Base-by-base conservation (phyloP, 2,329 filamentous ascomycete species). In the Hypomyces perniciosus region DNA sequence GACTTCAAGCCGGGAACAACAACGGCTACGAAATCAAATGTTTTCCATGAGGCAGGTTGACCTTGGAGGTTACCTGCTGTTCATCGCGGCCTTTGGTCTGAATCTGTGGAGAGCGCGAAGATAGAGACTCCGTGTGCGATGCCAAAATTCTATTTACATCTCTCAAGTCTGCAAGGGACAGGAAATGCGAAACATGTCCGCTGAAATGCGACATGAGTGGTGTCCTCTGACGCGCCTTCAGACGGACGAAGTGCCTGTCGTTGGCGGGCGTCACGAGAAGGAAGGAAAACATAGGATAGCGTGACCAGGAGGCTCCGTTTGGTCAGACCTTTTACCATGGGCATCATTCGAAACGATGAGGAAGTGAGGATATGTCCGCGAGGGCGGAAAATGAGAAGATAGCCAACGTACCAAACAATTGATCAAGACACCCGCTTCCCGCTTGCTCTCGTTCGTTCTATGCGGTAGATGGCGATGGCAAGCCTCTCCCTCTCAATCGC, bases 301-400 rank as follows among this genome's bases (percentile, higher is more conserved):
- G 65, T 65, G 70, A 78, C 75, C 78, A 72, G 74, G 65, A 65
- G 67, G 66, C 62, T 67, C 67, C 62, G 62, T 66, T 70, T 68
- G 67, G 74, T 83, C 78, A 71, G 79, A 79, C 80, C 80, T 83
- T 83, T 83, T 83, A 83, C 80, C 80, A 80, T 67, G 55, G 48
- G 75, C 78, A 82, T 83, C 80, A 78, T 74, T 62, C 59, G 63
- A 65, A 46, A 34, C 44, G 12, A 31, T 12, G 44, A 54, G 30
- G 40, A 49, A 12, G 26, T 34, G 8, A 44, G 12, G 13, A 42
- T 8, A 13, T 7, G 29, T 41, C 10, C 8, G n/a, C 12, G 45
- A 3, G 13, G 31, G 12, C 37, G 4, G 10, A 28, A 34, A 38
- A 10, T 8, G 30, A 40, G 33, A 30, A 9, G n/a, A 30, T 27